Conservation (phyloP, 2,329 filamentous ascomycete genomes). For the Madurella mycetomatis region DNA sequence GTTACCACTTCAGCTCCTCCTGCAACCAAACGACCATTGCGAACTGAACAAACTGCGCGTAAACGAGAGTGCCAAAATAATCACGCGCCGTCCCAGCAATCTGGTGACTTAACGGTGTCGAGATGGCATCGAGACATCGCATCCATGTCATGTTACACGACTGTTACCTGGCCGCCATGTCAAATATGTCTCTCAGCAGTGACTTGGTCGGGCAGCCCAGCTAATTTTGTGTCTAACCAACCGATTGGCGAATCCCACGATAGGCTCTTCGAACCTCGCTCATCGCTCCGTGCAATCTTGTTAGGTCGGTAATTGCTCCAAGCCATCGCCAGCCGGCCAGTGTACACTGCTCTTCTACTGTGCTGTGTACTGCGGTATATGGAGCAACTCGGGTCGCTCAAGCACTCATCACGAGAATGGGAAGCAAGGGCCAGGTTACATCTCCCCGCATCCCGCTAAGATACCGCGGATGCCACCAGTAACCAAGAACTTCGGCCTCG, state of each 20-base stretch:
- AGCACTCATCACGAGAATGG: neutral
- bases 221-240: too few relatives aligned
- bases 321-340: too few relatives aligned
- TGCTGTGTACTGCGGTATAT: too few relatives aligned
- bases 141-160: constrained; percentile 14
- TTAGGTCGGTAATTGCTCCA: too few relatives aligned
- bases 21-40: neutral
- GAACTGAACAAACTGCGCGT: neutral
- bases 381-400: too few relatives aligned
- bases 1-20: neutral
- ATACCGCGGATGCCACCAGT: neutral
- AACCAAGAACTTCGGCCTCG: neutral
- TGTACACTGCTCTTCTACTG: too few relatives aligned
- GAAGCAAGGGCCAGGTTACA: constrained; percentile 6
- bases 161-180: neutral
- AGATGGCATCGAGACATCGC: neutral
- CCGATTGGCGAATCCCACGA: too few relatives aligned
- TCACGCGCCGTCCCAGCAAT: neutral
- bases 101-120: neutral
- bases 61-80: neutral
- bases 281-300: too few relatives aligned
- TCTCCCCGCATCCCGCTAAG: neutral
- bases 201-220: too few relatives aligned
- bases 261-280: too few relatives aligned
- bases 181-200: too few relatives aligned